Evolutionary conservation across 306 rosid species (phyloP).

Genomic region (Malus orientalis): DNA sequence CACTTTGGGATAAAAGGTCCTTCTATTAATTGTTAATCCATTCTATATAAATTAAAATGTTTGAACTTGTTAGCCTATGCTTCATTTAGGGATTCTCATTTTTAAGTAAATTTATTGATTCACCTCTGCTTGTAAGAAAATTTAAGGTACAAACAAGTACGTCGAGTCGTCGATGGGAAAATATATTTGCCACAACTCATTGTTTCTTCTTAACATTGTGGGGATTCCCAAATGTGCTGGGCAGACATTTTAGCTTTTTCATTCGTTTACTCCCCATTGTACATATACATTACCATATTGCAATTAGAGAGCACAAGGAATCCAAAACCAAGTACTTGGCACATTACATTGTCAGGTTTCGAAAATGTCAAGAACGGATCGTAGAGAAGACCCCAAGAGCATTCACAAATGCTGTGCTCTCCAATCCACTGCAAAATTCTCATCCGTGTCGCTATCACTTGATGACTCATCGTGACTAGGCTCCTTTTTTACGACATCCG

Average conservation of each 20-base stretch:
- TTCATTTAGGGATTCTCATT: too few species aligned
- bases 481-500: constrained; percentile 29
- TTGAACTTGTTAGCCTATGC: too few species aligned
- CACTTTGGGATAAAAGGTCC: too few species aligned
- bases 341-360: neutral
- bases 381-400: neutral
- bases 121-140: neutral
- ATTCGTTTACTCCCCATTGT: neutral
- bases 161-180: neutral
- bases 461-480: constrained; percentile 45
- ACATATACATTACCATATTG: neutral
- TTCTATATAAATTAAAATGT: too few species aligned
- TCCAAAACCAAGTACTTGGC: neutral
- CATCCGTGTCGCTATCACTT: constrained; percentile 69
- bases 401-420: constrained; percentile 82
- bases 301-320: neutral
- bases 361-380: neutral
- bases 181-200: neutral
- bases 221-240: neutral
- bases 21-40: too few species aligned
- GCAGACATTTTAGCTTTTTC: neutral
- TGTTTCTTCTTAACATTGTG: neutral
- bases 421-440: constrained; percentile 82
- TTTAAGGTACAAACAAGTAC: neutral
- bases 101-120: too few species aligned